phyloP scores from a whole-genome alignment of 1,139 yeast species.

The Magnusiomyces suaveolens region DNA sequence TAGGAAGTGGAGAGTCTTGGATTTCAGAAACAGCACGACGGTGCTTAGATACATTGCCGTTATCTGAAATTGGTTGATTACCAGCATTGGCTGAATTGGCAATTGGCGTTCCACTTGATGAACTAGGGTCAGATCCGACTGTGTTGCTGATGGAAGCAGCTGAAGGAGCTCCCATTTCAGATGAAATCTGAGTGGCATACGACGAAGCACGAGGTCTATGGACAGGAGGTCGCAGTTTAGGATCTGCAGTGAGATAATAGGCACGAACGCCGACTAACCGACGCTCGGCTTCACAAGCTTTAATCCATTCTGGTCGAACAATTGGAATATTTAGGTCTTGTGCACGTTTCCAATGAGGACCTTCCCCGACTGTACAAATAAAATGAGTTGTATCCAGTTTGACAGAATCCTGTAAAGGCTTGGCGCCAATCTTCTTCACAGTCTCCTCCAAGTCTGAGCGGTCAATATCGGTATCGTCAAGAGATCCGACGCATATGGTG shows the following conservation, averaged over 20 bases:
- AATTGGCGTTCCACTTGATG: background rate
- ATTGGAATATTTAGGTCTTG: conserved; percentile 82
- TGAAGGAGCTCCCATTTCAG: conserved; percentile 2
- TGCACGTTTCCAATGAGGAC: conserved; percentile 65
- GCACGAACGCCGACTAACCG: conserved; percentile 89
- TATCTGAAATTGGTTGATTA: background rate
- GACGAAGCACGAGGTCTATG: conserved; percentile 26
- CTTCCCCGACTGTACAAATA: conserved; percentile 63
- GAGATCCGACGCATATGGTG: conserved; percentile 80
- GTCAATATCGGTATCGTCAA: conserved; percentile 45
- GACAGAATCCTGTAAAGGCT: conserved; percentile 62
- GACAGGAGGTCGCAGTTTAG: conserved; percentile 29
- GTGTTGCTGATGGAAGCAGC: background rate
- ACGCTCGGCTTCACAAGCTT: conserved; percentile 85
- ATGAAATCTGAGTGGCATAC: conserved; percentile 19
- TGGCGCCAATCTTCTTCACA: conserved; percentile 69
- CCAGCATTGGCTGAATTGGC: background rate
- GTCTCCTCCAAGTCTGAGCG: conserved; percentile 54
- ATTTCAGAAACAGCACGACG: conserved; percentile 14
- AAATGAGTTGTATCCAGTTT: conserved; percentile 91
- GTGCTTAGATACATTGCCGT: conserved; percentile 5
- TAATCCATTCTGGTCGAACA: conserved; percentile 93
- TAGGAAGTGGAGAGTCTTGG: conserved; percentile 9
- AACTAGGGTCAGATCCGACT: background rate
- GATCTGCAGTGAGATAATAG: conserved; percentile 36